Percentiles rank a stretch among this genome's conserved stretches.
These are phyloP conservation scores for Ceratobasidium sp. DNA, from an alignment of 1,284 basidiomycete genomes.

Conservation along the genomic window DNA sequence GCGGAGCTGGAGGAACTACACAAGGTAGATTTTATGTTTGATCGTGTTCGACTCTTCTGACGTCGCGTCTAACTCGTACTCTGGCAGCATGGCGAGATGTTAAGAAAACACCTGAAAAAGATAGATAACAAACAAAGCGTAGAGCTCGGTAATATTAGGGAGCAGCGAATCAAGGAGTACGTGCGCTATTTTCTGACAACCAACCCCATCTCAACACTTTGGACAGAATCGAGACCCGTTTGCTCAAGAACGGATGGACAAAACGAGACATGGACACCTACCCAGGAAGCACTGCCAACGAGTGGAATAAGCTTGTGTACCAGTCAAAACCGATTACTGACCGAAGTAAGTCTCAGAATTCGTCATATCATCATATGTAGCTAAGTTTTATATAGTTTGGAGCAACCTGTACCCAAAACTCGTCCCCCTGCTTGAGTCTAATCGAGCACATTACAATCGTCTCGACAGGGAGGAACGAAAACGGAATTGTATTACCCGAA, in stretches of 20 bases:
- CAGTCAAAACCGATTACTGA: slow-evolving; percentile 30
- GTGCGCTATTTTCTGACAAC: too few species aligned
- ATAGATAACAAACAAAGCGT: too few species aligned
- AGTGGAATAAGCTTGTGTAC: slow-evolving; percentile 2
- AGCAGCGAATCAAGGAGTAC: not conserved
- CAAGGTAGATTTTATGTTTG: too few species aligned
- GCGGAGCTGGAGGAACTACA: too few species aligned
- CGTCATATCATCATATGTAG: too few species aligned
- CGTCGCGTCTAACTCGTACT: too few species aligned
- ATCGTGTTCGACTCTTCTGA: too few species aligned
- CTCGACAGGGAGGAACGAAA: not conserved
- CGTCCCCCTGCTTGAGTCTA: slow-evolving; percentile 3
- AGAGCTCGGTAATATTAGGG: not conserved
- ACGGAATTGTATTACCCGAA: not conserved
- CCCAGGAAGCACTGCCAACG: not conserved
- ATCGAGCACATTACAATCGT: not conserved
- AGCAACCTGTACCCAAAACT: slow-evolving; percentile 10
- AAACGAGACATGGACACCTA: not conserved
- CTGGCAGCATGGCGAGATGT: too few species aligned
- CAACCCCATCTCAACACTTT: not conserved
- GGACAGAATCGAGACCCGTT: not conserved
- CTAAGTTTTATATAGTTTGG: slow-evolving; percentile 1
- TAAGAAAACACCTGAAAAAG: not conserved
- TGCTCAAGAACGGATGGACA: slow-evolving; percentile 6
- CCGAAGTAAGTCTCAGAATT: not conserved